Evolutionary conservation across 2,329 filamentous ascomycete genomes (phyloP).

Genomic region (Trichophyton equinum): DNA sequence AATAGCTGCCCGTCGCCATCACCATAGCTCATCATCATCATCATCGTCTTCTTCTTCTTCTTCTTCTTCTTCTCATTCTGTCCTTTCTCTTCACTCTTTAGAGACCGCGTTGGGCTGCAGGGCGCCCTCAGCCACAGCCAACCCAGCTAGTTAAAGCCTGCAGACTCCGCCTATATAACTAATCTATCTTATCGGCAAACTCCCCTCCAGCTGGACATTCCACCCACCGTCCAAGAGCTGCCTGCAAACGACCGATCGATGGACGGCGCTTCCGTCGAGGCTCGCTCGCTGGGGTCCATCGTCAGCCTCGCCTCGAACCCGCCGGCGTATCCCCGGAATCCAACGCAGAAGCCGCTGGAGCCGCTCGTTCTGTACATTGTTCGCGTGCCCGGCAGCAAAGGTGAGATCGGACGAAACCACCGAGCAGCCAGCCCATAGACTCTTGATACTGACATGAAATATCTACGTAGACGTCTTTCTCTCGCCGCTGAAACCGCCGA

Average conservation of each 20-base stretch:
- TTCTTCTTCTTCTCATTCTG: not conserved
- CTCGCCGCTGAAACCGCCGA: slow-evolving; percentile 75
- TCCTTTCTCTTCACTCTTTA: not conserved
- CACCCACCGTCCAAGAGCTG: not conserved
- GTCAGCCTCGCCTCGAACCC: slow-evolving; percentile 75
- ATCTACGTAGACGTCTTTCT: slow-evolving; percentile 64
- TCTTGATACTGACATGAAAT: not conserved
- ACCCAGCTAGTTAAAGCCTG: not conserved
- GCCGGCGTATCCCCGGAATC: slow-evolving; percentile 70
- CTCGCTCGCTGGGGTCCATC: slow-evolving; percentile 67
- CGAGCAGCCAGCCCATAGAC: not conserved
- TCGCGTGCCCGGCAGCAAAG: slow-evolving; percentile 78
- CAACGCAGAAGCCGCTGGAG: slow-evolving; percentile 54
- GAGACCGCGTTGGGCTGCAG: not conserved
- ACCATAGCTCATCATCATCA: too few relatives aligned
- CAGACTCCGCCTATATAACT: not conserved
- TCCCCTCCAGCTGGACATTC: not conserved
- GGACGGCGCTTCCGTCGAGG: slow-evolving; percentile 45
- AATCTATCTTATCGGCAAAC: not conserved
- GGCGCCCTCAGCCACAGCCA: not conserved
- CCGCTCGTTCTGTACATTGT: slow-evolving; percentile 82
- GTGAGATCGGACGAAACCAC: slow-evolving; percentile 23
- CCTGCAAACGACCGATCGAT: not conserved
- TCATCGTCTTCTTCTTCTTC: not conserved
- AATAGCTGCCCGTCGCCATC: not conserved